Base-by-base conservation (phyloP, 164 flowering plant genomes). In the Malania oleifera region DNA sequence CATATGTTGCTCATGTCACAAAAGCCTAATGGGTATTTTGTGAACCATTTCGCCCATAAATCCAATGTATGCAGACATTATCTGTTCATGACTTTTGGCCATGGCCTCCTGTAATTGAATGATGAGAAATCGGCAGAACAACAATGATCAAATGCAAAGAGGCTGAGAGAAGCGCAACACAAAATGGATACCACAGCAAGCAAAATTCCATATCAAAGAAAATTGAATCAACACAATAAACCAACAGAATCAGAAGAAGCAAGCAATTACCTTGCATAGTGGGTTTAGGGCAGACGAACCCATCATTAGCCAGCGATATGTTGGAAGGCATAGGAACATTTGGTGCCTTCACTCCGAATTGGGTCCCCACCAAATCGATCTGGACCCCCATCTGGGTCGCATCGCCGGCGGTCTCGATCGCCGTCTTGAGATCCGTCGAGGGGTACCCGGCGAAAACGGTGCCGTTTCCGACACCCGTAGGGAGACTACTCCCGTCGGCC, bases 311-410 rank as follows among this genome's bases (percentile, higher is more conserved):
- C 15, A 50, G 53, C 14, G 53, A 50, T 0, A 50, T 50, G 18
- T 50, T 50, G 3, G 28, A 23, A 15, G 53, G 53, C 53, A 50
- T 24, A 0, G 53, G 53, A 23, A 50, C 34, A 24, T 5, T 17
- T 4, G 28, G 28, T 13, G 53, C 13, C 4, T 5, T 29, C 28
- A 50, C 53, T 3, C 53, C 53, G 5, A 50, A 50, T 29, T 12
- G 28, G 18, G 53, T 50, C 12, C 53, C 53, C 28, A 50, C 53
- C 28, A 50, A 17, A 27, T 50, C 53, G 28, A 50, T 50, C 53
- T 12, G 14, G 17, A 29, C 53, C 28, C 7, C 14, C 53, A 50
- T 50, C 53, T 50, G 53, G 3, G 53, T 50, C 15, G 13, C 29
- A 50, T 50, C 53, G 3, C 53, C 53, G 18, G 53, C 53, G n/a